Conservation (phyloP, 2,329 filamentous ascomycete species). For the Xylaria sp. region DNA sequence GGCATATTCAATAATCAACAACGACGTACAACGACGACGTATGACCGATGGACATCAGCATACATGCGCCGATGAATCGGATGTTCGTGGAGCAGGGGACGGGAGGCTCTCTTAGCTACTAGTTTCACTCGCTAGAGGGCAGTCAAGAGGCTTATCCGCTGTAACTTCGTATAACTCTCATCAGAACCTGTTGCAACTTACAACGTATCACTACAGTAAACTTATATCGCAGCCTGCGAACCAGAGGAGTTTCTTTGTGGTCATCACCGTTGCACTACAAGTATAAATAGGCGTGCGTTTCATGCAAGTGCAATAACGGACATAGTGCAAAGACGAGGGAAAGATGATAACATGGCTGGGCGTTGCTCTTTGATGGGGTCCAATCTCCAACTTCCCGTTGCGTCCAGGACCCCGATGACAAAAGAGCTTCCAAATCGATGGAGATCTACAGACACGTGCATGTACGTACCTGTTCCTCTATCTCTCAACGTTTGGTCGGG, state of each 20-base stretch:
- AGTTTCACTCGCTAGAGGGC: not conserved
- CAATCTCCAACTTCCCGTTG: slow-evolving; percentile 29
- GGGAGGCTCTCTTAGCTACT: not conserved
- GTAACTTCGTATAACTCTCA: not conserved
- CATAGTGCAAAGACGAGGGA: slow-evolving; percentile 12
- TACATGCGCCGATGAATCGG: slow-evolving; percentile 22
- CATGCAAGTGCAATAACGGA: slow-evolving; percentile 6
- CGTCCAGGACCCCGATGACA: slow-evolving; percentile 27
- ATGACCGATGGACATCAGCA: slow-evolving; percentile 12
- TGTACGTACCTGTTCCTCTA: not conserved
- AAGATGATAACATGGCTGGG: slow-evolving; percentile 14
- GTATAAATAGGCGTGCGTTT: slow-evolving; percentile 17
- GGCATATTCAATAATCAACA: not conserved
- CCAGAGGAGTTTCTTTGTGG: not conserved
- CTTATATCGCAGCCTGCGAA: not conserved
- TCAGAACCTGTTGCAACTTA: not conserved
- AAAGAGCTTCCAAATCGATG: slow-evolving; percentile 24
- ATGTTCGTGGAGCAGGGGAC: slow-evolving; percentile 16
- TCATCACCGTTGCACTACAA: slow-evolving; percentile 2
- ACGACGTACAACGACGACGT: not conserved
- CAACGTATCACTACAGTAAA: not conserved
- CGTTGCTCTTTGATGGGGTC: slow-evolving; percentile 12
- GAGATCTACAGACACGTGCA: slow-evolving; percentile 6
- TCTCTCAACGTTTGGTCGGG: not conserved
- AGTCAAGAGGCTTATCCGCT: not conserved